Base-by-base conservation (phyloP, 2,329 filamentous ascomycete species). In the Hypoxylon sp. region DNA sequence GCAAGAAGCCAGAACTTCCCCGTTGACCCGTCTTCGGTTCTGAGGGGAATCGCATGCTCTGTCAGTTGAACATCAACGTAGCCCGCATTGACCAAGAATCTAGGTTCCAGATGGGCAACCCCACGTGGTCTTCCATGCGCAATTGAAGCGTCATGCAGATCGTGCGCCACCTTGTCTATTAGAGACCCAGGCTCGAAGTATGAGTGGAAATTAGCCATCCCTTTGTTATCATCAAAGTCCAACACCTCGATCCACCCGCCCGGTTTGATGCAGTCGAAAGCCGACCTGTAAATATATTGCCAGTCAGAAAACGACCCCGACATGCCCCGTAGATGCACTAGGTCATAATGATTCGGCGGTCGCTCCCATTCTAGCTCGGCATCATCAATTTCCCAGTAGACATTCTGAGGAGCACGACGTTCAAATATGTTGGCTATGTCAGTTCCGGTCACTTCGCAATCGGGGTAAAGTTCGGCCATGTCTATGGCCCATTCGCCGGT, bases 311-410 rank as follows among this genome's bases (percentile, higher is more conserved):
- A 88, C 9, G 87, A 83, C 9, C 86, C 87, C 17, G 85, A 80
- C 82, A 90, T 83, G 67, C 84, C 81, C 4, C 87, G 84, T 61
- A 88, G 78, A 73, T 90, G 87, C 29, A 90, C 82, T 11, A 90
- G 77, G 73, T 90, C 87, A 69, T 87, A 86, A 11, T 82, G 77
- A 72, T 88, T 78, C 3, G 81, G 76, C 3, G 83, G 82, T 13
- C 85, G 83, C 64, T 87, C 85, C 87, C 87, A 89, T 46, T 88
- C 86, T 24, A 81, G 76, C 75, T 88, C 86, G 50, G 86, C 87
- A 71, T 89, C 85, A 71, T 89, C 86, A 4, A 89, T 82, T 76
- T 88, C 86, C 78, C 88, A 89, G 72, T 85, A 87, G 42, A 88
- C 83, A 67, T 89, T 89, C 73, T 85, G 84, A 4, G 87, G 87